These are phyloP conservation scores for Prunus kanzakura DNA, from an alignment of 306 rosid species.

Conservation along the genomic window DNA sequence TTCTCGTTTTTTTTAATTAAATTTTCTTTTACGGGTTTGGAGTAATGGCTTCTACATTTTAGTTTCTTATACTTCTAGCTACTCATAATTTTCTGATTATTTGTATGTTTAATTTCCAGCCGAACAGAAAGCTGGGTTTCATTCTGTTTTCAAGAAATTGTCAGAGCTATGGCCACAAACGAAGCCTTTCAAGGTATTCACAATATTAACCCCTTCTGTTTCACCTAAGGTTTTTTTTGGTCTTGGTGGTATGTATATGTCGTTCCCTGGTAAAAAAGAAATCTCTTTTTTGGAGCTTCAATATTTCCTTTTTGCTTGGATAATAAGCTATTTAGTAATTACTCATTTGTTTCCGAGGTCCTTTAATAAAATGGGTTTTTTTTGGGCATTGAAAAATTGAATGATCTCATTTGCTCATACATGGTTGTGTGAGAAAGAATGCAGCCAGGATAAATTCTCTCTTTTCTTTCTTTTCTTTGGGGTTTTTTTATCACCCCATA, in stretches of 20 bases:
- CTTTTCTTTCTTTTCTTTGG: background rate
- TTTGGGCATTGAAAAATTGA: background rate
- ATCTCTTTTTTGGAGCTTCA: too few relatives aligned
- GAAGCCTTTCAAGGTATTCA: constrained; percentile 5
- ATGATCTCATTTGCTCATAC: background rate
- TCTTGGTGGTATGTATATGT: background rate
- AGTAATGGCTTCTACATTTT: background rate
- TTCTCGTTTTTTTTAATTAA: background rate
- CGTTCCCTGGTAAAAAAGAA: background rate
- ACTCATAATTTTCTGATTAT: background rate
- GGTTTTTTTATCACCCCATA: background rate
- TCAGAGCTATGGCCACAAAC: background rate
- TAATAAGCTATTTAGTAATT: background rate
- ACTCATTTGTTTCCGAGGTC: background rate
- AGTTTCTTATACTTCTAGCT: background rate
- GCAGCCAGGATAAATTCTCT: background rate
- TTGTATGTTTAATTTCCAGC: background rate
- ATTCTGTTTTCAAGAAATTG: background rate
- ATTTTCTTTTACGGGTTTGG: background rate
- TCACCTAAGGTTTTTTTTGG: background rate
- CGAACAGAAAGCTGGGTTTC: background rate
- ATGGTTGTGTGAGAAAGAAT: background rate
- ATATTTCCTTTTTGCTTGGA: background rate
- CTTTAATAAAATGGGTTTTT: background rate
- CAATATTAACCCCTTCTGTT: background rate